Evolutionary conservation across 768 basidiomycete species (phyloP), one percentile per base, ranked within the genome.

Genomic region (Infundibulicybe gibba): DNA sequence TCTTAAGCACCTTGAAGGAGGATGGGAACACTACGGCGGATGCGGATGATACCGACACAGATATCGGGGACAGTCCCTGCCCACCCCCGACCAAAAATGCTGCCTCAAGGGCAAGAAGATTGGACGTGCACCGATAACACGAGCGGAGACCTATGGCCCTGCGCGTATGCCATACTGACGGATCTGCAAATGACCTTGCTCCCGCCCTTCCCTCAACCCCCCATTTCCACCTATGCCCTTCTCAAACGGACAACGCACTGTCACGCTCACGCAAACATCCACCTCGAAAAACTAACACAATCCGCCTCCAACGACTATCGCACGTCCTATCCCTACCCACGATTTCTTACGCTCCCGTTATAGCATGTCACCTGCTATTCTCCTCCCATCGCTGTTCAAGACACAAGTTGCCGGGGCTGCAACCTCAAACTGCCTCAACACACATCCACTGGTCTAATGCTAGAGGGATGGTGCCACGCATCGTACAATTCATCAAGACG

Each of bases 31-130:
- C 70, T 8, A 77, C 77, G 10, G 68, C 71, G 32, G 81, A 83
- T 30, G 77, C 75, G 25, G 88, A 90, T 34, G 88, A 88, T 47
- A 87, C 85, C 38, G 87, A 88, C 45, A 80, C 79, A 5, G 87
- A 90, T 54, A 63, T 90, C 38, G 90, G 88, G 12, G 90, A 89
- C 56, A 93, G 90, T 56, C 92, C 92, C 4, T 95, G 92, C 67
- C 90, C 90, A 2, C 85, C 89, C 40, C 82, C 86, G 10, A 80
- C 75, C 31, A 88, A 85, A 58, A 69, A 66, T 34, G 62, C 67
- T 38, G 63, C 67, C 16, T 79, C 45, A 83, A 84, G 61, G 71
- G 66, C 58, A 87, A 82, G 67, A 83, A 80, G 63, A 51, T 73
- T 15, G 68, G 60, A 19, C 72, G 77, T 33, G 67, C 60, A 21